These are phyloP conservation scores for Monilinia fructigena DNA, from an alignment of 2,329 filamentous ascomycete species.

Conservation along the genomic window DNA sequence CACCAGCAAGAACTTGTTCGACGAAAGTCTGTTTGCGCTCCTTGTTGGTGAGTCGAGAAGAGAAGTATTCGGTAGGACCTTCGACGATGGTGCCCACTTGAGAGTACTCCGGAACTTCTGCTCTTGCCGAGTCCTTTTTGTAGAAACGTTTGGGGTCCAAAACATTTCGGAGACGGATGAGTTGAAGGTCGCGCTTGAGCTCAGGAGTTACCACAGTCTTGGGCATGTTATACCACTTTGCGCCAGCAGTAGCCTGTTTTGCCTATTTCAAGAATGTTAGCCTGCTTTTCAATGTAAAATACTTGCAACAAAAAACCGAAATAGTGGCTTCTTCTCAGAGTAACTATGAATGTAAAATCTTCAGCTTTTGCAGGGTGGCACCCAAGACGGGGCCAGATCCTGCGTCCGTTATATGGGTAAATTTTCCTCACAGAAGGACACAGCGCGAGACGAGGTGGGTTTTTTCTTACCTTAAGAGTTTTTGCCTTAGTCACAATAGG, in stretches of 20 bases:
- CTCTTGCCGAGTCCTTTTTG: conserved; percentile 69
- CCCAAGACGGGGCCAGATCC: conserved; percentile 77
- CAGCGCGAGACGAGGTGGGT: conserved; percentile 24
- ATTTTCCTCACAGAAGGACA: conserved; percentile 69
- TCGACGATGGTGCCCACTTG: conserved; percentile 87
- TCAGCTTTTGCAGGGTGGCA: conserved; percentile 69
- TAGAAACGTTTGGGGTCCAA: conserved; percentile 73
- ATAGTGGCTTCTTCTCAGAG: conserved; percentile 52
- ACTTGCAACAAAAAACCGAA: conserved; percentile 20
- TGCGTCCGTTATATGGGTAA: conserved; percentile 73
- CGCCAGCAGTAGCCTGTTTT: conserved; percentile 66
- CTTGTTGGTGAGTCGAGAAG: conserved; percentile 76
- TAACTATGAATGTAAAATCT: conserved; percentile 64
- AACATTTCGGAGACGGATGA: conserved; percentile 84
- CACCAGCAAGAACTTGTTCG: conserved; percentile 74
- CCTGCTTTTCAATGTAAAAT: conserved; percentile 19
- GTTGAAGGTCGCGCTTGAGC: conserved; percentile 83
- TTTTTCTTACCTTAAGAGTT: conserved; percentile 50
- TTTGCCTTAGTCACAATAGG: conserved; percentile 48
- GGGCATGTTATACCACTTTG: conserved; percentile 85
- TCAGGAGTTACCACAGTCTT: conserved; percentile 80
- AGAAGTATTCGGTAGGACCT: conserved; percentile 85
- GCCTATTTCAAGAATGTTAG: conserved; percentile 35
- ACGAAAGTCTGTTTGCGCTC: conserved; percentile 84
- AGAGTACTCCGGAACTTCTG: conserved; percentile 69